phyloP scores from a whole-genome alignment of 192 early-diverging fungal genomes.

The Dispira simplex region DNA sequence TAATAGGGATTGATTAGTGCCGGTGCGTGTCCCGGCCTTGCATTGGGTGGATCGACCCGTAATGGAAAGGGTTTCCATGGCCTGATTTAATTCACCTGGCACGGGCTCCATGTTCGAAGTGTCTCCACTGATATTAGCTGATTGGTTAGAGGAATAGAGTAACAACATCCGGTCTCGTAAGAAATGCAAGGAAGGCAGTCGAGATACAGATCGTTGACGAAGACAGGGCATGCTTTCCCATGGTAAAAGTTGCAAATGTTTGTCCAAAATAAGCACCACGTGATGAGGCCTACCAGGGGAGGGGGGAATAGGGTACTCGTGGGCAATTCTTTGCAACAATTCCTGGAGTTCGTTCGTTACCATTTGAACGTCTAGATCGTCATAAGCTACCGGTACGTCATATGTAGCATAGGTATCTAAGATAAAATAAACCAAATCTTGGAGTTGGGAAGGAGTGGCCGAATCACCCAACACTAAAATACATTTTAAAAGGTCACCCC shows the following conservation, averaged over 20 bases:
- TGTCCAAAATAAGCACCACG: slow-evolving; percentile 67
- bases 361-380: slow-evolving; percentile 13
- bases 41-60: too few relatives aligned
- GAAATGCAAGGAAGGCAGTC: slow-evolving; percentile 63
- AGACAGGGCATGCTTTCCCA: slow-evolving; percentile 77
- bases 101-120: too few relatives aligned
- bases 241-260: slow-evolving; percentile 67
- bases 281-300: slow-evolving; percentile 5
- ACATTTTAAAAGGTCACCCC: slow-evolving; percentile 30
- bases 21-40: too few relatives aligned
- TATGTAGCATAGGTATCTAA: slow-evolving; percentile 42
- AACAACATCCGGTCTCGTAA: slow-evolving; percentile 40
- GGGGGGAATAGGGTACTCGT: neutral
- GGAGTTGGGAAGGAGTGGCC: slow-evolving; percentile 37
- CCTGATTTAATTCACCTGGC: too few relatives aligned
- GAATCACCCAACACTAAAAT: slow-evolving; percentile 36
- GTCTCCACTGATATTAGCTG: too few relatives aligned
- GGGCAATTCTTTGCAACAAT: too few relatives aligned
- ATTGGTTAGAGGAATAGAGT: too few relatives aligned
- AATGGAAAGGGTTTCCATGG: too few relatives aligned
- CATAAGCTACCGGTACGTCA: slow-evolving; percentile 33
- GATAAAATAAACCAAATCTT: slow-evolving; percentile 54
- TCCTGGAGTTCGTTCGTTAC: too few relatives aligned
- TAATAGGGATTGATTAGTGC: too few relatives aligned
- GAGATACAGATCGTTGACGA: slow-evolving; percentile 51